phyloP scores from a whole-genome alignment of 192 early-diverging fungal genomes.

The Backusella psychrophila region DNA sequence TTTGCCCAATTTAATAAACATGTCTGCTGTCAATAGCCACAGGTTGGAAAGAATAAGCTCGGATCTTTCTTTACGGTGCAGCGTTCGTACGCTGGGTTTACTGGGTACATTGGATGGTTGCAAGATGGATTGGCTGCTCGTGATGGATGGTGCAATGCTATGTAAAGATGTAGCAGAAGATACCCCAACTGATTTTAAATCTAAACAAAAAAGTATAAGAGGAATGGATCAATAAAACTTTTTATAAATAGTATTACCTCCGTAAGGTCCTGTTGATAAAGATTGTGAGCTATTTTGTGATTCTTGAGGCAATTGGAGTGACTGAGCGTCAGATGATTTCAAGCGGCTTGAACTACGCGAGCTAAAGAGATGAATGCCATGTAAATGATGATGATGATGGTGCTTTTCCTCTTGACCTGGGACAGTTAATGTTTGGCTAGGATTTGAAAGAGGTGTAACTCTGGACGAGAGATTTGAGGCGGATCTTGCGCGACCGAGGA shows the following conservation, averaged over 20 bases:
- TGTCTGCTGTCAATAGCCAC: slow-evolving; percentile 54
- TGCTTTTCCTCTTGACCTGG: background rate
- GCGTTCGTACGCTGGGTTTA: slow-evolving; percentile 34
- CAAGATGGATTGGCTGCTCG: slow-evolving; percentile 27
- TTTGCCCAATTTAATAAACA: slow-evolving; percentile 44
- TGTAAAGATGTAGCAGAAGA: slow-evolving; percentile 24
- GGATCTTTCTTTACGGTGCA: slow-evolving; percentile 41
- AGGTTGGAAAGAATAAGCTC: slow-evolving; percentile 44
- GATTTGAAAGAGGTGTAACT: background rate
- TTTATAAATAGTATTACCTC: background rate
- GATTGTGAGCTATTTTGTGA: background rate
- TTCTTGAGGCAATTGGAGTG: background rate
- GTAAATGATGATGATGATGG: slow-evolving; percentile 6
- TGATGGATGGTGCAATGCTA: slow-evolving; percentile 38
- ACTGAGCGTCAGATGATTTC: background rate
- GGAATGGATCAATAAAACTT: background rate
- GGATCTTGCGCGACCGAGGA: background rate
- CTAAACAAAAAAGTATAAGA: background rate
- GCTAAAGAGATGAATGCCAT: slow-evolving; percentile 24
- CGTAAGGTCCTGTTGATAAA: background rate
- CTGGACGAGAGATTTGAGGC: slow-evolving; percentile 5
- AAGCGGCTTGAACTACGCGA: slow-evolving; percentile 16
- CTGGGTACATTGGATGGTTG: slow-evolving; percentile 28
- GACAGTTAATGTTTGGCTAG: background rate
- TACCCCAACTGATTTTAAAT: background rate